A percentile compares a stretch with the other conserved stretches of the same genome.
These are phyloP conservation scores for Mycosphaerella sp. DNA, from an alignment of 2,329 filamentous ascomycete genomes.

Conservation along the genomic window DNA sequence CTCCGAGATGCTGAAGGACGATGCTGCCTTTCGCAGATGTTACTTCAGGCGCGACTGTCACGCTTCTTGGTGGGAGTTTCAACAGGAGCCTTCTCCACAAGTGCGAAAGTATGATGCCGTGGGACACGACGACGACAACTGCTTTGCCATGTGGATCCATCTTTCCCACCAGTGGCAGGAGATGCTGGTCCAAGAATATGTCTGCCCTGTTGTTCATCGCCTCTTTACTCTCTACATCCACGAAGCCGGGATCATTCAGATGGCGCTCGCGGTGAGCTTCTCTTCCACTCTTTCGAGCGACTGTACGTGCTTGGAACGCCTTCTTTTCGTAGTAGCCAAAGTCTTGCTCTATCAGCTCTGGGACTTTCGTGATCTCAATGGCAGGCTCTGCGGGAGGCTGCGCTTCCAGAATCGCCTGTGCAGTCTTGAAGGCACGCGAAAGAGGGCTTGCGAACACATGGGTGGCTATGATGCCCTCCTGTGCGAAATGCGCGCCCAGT, in stretches of 20 bases:
- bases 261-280: conserved; percentile 38
- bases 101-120: conserved; percentile 71
- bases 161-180: conserved; percentile 52
- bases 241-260: conserved; percentile 40
- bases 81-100: conserved; percentile 59
- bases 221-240: conserved; percentile 60
- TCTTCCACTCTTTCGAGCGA: conserved; percentile 33
- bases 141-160: conserved; percentile 10
- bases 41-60: conserved; percentile 42
- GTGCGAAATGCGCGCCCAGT: conserved; percentile 60
- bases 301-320: conserved; percentile 44
- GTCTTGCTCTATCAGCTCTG: conserved; percentile 62
- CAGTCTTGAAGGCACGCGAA: conserved; percentile 65
- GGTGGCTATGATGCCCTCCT: conserved; percentile 58
- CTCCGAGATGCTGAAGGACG: conserved; percentile 49
- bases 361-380: conserved; percentile 38
- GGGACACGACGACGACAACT: conserved; percentile 64
- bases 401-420: conserved; percentile 56
- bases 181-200: conserved; percentile 57
- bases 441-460: conserved; percentile 73
- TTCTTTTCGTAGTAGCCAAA: conserved; percentile 65
- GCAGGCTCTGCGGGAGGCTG: conserved; percentile 34
- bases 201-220: conserved; percentile 60
- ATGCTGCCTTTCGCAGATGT: conserved; percentile 33
- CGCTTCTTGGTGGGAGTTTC: conserved; percentile 45